Evolutionary conservation across 306 rosid species (phyloP).

Genomic region (Pterocarpus macrocarpus): DNA sequence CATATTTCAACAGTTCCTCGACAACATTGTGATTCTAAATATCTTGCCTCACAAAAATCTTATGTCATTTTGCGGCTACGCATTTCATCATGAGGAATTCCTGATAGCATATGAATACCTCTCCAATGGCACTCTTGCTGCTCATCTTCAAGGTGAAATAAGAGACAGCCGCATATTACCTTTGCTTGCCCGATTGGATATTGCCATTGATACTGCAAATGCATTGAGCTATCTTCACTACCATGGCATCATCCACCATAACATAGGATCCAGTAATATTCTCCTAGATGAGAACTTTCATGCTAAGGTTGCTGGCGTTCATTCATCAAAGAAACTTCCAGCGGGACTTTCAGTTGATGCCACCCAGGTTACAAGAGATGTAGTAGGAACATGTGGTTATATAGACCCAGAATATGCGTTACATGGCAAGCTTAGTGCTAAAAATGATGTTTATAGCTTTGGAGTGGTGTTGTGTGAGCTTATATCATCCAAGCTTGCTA

Average conservation of each 20-base stretch:
- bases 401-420: slow-evolving; percentile 38
- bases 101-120: slow-evolving; percentile 39
- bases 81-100: neutral
- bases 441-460: slow-evolving; percentile 46
- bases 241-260: slow-evolving; percentile 34
- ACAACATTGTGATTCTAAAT: slow-evolving; percentile 2
- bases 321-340: slow-evolving; percentile 31
- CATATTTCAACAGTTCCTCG: slow-evolving; percentile 21
- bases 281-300: slow-evolving; percentile 31
- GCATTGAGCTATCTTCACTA: slow-evolving; percentile 42
- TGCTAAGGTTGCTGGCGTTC: slow-evolving; percentile 35
- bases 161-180: neutral
- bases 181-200: slow-evolving; percentile 37
- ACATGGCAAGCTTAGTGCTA: slow-evolving; percentile 6
- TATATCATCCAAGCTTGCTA: slow-evolving; percentile 23
- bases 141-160: slow-evolving; percentile 17
- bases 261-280: slow-evolving; percentile 39
- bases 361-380: neutral
- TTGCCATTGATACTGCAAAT: slow-evolving; percentile 44
- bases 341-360: neutral
- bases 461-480: slow-evolving; percentile 46
- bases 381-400: slow-evolving; percentile 27
- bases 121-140: slow-evolving; percentile 42
- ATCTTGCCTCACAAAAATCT: slow-evolving; percentile 38
- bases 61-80: slow-evolving; percentile 35